Evolutionary conservation across 176 grass and related monocot species (phyloP).

Genomic region (barley (Hordeum vulgare)): MorexV3_pseudomolecules_assembly NC_058521.1:359188544-359189043

Average conservation of each 20-base stretch:
- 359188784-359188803: neutral
- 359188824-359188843: neutral
- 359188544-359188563: neutral
- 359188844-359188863: slow-evolving; percentile 49
- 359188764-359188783: slow-evolving; percentile 9
- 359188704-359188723: neutral
- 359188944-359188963: slow-evolving; percentile 12
- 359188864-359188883: slow-evolving; percentile 32
- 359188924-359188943: neutral
- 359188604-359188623: slow-evolving; percentile 18
- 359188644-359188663: slow-evolving; percentile 48
- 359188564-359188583: neutral
- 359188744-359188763: neutral
- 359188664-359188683: slow-evolving; percentile 26
- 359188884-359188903: slow-evolving; percentile 9
- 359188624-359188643: slow-evolving; percentile 39
- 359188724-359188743: neutral
- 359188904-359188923: neutral
- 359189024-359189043: slow-evolving; percentile 33
- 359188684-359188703: neutral
- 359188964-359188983: slow-evolving; percentile 42
- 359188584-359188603: slow-evolving; percentile 24
- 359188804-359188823: slow-evolving; percentile 22
- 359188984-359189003: slow-evolving; percentile 52
- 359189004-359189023: neutral